Base-by-base conservation (phyloP, 2,329 filamentous ascomycete genomes). In the Lecanicillium sp. region DNA sequence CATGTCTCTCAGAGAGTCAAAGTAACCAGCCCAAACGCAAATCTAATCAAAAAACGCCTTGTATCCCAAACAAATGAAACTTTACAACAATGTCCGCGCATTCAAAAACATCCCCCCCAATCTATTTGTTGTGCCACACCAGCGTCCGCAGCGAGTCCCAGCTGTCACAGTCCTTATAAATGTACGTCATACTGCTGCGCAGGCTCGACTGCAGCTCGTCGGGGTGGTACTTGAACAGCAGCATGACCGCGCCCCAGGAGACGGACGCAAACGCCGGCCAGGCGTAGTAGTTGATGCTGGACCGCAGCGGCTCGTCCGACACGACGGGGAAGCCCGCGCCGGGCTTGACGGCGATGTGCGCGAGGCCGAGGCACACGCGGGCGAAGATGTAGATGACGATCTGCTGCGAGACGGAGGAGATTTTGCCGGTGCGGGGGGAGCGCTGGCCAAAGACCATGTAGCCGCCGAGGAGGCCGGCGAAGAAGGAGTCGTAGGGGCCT, bases 321-420 rank as follows among this genome's bases (percentile, higher is more conserved):
- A 80, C 62, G 24, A 68, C 32, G 29, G 77, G 70, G 50, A 83
- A 59, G 46, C 76, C 75, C 49, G 61, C 60, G 36, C 73, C 73
- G 2, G 78, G 78, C 66, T 88, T 84, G 54, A 97, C 81, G 49
- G 87, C 81, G 50, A 97, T 72, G 61, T 89, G 88, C 26, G 90
- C 93, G 20, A 94, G 70, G 8, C 87, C 88, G 27, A 98, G 79
- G 52, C 86, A 77, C 14, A 96, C 93, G 55, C 93, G 83, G 40
- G 93, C 93, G 63, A 96, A 96, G 54, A 98, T 87, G 72, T 98
- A 98, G 59, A 97, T 87, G 66, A 95, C 90, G 64, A 98, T 98
- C 75, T 98, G 91, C 73, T 96, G 89, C 69, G 84, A 95, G 53
- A 96, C 85, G 54, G 81, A 86, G 52, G 84, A 86, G 60, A 88